Evolutionary conservation across 2,329 filamentous ascomycete genomes (phyloP), one percentile per base, ranked within the genome.

Genomic region (Ophiosphaerella korrae): DNA sequence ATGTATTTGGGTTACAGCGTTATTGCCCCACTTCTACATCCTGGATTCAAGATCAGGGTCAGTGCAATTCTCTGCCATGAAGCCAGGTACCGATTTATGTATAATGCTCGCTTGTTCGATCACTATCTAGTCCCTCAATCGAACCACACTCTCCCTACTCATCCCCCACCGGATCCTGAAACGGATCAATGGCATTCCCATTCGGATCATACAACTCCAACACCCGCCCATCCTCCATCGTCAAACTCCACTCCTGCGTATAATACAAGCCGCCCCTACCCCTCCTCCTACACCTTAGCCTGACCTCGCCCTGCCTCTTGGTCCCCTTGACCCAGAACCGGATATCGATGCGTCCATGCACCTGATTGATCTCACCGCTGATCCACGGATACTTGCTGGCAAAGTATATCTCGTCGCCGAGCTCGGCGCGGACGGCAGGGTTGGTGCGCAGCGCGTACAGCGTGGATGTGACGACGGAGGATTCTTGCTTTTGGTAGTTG

Each of bases 401-500:
- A 58, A 81, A 81, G 53, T 80, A 80, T 7, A 81, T 78, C 60
- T 81, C 78, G 74, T 97, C 90, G 57, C 94, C 94, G 24, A 99
- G 83, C 39, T 88, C 78, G 50, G 86, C 86, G 67, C 92, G 86
- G 39, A 92, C 94, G 52, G 80, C 77, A 2, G 84, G 78, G 50
- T 88, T 91, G 2, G 90, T 95, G 58, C 94, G 89, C 57, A 99
- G 83, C 1, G 93, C 89, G 80, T 97, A 99, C 24, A 99, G 84
- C 4, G 92, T 94, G 48, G 89, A 90, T 48, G 86, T 86, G n/a
- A 97, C 77, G 13, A 80, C 89, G 47, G 89, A 89, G 23, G 87
- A 91, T n/a, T 89, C 91, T 50, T 87, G 85, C 75, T 97, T 97
- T 75, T 99, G 93, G 84, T 99, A 97, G 83, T 99, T 99, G 88